A percentile compares a stretch with the other conserved stretches of the same genome.
Evolutionary conservation across 1,284 basidiomycete species (phyloP).

Genomic region (Ustilago loliicola): DNA sequence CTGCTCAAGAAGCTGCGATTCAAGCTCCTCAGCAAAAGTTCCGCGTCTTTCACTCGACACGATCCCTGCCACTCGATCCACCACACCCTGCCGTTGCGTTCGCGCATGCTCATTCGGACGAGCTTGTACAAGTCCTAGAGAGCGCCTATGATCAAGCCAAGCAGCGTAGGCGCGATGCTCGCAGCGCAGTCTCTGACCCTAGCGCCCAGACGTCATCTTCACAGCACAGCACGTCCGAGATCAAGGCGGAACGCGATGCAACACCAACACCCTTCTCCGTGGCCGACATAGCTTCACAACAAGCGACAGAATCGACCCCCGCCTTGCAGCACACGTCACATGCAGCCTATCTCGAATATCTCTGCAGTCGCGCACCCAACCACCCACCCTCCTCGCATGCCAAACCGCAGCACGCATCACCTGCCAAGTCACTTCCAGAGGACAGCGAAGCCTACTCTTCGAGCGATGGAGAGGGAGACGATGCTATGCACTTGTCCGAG

Average conservation of each 20-base stretch:
- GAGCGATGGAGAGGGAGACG: constrained; percentile 61
- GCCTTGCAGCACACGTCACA: constrained; percentile 30
- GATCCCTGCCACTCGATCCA: constrained; percentile 50
- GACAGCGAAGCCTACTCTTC: constrained; percentile 50
- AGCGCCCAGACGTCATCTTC: background rate
- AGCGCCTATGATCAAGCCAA: constrained; percentile 45
- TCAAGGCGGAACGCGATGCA: constrained; percentile 18
- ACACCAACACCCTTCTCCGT: constrained; percentile 27
- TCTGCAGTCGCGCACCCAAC: constrained; percentile 43
- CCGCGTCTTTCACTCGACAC: constrained; percentile 42
- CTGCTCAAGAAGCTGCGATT: background rate
- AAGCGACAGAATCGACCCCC: background rate
- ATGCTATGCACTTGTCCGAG: constrained; percentile 58
- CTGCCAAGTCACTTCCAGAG: constrained; percentile 15
- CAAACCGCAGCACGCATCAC: constrained; percentile 16
- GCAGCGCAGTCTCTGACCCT: background rate
- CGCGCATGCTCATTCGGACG: constrained; percentile 50
- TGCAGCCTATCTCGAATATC: constrained; percentile 43
- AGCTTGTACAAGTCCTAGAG: constrained; percentile 38
- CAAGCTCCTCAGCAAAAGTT: constrained; percentile 24
- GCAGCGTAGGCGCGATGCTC: constrained; percentile 28
- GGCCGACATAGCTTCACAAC: constrained; percentile 2
- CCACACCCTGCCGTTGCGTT: constrained; percentile 54
- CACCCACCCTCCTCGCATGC: constrained; percentile 29
- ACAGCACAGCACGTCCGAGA: background rate